Evolutionary conservation across 345 rosid species (phyloP).

Genomic region (Lenwebbia sp.): DNA sequence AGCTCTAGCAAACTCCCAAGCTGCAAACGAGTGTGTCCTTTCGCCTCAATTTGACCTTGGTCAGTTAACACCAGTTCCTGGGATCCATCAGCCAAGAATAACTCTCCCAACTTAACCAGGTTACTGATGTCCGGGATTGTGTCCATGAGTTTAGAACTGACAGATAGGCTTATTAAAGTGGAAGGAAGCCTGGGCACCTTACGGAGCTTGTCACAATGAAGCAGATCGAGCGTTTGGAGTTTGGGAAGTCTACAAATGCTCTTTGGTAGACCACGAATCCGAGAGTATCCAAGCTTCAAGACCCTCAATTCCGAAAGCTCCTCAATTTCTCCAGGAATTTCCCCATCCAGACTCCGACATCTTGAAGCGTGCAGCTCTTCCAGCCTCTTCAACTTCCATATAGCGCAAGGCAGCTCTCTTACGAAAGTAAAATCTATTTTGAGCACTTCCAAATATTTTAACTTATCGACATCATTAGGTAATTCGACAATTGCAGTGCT

Average conservation of each 20-base stretch:
- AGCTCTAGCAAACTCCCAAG: neutral
- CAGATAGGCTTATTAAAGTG: neutral
- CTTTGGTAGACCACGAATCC: neutral
- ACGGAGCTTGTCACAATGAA: neutral
- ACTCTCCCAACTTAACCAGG: neutral
- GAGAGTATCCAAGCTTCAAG: neutral
- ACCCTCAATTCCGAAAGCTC: neutral
- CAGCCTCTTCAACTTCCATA: neutral
- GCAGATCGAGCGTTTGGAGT: neutral
- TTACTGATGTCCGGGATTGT: neutral
- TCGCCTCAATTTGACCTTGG: neutral
- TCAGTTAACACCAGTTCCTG: neutral
- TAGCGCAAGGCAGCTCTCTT: neutral
- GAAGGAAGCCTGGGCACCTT: neutral
- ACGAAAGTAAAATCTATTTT: neutral
- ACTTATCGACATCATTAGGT: neutral
- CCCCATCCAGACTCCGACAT: neutral
- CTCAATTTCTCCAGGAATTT: neutral
- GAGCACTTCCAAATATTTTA: neutral
- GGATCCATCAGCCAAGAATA: neutral
- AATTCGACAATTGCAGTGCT: neutral
- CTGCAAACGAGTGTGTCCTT: fast-evolving
- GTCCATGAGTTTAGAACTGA: neutral
- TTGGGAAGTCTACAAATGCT: neutral
- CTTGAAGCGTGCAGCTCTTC: neutral